Evolutionary conservation across 441 rosid genomes (phyloP).

Genomic region (Populus trichocarpa): DNA sequence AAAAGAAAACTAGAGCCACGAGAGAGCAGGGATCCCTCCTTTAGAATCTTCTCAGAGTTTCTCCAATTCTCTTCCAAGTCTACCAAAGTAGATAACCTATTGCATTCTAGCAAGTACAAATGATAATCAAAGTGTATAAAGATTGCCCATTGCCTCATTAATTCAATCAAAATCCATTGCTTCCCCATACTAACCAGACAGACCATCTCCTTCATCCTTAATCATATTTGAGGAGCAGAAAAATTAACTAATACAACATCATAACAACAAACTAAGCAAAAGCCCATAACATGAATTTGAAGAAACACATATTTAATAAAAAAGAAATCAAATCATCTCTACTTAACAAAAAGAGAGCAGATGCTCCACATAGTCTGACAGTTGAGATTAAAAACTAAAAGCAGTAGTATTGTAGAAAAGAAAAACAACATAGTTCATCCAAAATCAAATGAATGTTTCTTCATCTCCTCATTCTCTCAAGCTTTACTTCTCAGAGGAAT

Average conservation of each 20-base stretch:
- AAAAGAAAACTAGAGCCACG: no score
- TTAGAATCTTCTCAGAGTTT: background rate
- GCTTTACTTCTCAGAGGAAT: slow-evolving; percentile 20
- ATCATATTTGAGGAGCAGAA: background rate
- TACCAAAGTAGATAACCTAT: background rate
- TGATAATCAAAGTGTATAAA: background rate
- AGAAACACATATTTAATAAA: background rate
- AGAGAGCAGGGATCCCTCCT: background rate
- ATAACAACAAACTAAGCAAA: background rate
- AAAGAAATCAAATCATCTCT: background rate
- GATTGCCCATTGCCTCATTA: no score
- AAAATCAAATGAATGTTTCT: background rate
- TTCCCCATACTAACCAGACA: background rate
- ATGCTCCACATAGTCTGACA: background rate
- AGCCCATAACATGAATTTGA: background rate
- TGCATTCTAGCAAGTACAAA: background rate
- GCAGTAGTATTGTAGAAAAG: background rate
- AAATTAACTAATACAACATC: background rate
- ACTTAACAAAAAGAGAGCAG: background rate
- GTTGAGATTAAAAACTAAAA: background rate
- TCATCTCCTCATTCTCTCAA: background rate
- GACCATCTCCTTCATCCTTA: background rate
- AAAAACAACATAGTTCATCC: background rate
- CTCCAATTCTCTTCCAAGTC: background rate
- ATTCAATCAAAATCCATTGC: background rate